Base-by-base conservation (phyloP, 1,284 basidiomycete species). In the Kwoniella shivajii region DNA sequence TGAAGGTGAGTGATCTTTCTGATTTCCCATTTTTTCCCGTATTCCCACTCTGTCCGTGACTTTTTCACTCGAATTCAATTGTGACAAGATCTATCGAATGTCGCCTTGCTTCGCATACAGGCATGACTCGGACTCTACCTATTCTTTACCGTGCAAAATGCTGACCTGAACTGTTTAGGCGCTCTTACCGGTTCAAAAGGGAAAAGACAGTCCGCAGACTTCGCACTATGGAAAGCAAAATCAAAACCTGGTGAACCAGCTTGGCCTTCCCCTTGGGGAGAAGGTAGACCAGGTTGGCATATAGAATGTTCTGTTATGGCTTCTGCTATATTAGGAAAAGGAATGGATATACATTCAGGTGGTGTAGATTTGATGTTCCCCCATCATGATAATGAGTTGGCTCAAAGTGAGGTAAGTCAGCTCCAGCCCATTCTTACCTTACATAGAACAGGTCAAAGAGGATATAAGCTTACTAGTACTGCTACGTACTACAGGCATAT, bases 301-400 rank as follows among this genome's bases (percentile, higher is more conserved):
- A 99, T 99, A 57, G 96, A 99, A 77, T 99, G 96, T 80, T 95
- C 92, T 10, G 96, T 98, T 43, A 99, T 99, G 96, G 95, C 94
- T 14, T 90, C 87, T 57, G 93, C 88, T 36, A 83, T 99, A 47
- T 83, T 99, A 44, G 96, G 96, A 7, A 84, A 89, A 56, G 88
- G 87, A 57, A 93, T 99, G 86, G 96, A 99, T 78, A 94, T 99
- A 63, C 96, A 99, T 75, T 96, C 92, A 6, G 96, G 96, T 45
- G 96, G 96, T 13, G 87, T 93, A 47, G 96, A 99, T 78, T 83
- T 99, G 58, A 90, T 92, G 48, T 99, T 99, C 81, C 96, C 96
- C 4, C 96, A 99, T 80, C 96, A 99, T 75, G 96, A 99, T 77
- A 99, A 99, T 74, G 96, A 99, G 80, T 85, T 99, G 69, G 96